Evolutionary conservation across 2,329 filamentous ascomycete species (phyloP).

Genomic region (Aspergillus hiratsukae): DNA sequence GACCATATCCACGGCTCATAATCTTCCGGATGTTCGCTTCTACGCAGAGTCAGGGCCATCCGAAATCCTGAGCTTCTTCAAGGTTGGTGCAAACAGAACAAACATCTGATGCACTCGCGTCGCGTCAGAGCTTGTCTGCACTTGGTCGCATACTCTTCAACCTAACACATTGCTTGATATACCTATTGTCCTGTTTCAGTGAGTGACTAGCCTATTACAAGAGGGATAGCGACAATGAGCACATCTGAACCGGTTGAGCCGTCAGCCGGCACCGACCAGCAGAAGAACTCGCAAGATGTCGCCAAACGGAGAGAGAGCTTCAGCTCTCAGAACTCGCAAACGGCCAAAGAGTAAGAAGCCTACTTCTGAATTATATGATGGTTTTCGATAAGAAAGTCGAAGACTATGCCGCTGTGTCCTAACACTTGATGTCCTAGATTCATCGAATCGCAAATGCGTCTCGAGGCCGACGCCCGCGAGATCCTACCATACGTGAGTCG

Average conservation of each 20-base stretch:
- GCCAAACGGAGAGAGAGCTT: conserved; percentile 34
- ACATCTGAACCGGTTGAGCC: conserved; percentile 6
- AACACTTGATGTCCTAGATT: conserved; percentile 53
- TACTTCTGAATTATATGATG: not conserved
- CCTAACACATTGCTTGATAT: not conserved
- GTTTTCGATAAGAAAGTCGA: not conserved
- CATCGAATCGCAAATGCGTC: conserved; percentile 79
- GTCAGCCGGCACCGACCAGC: conserved; percentile 10
- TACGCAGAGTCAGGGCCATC: too few species aligned
- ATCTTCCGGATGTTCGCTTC: too few species aligned
- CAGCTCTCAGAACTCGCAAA: conserved; percentile 61
- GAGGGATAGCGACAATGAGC: conserved; percentile 18
- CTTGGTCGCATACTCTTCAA: not conserved
- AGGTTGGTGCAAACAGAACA: conserved; percentile 22
- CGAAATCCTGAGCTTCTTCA: too few species aligned
- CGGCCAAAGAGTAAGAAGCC: conserved; percentile 60
- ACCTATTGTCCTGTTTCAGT: not conserved
- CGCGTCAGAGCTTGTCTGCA: conserved; percentile 3
- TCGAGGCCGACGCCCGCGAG: conserved; percentile 93
- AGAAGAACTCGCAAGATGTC: conserved; percentile 8
- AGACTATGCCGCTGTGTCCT: not conserved
- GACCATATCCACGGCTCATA: too few species aligned
- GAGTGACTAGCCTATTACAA: not conserved
- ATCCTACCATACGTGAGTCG: conserved; percentile 77
- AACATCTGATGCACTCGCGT: conserved; percentile 18